A percentile compares a stretch with the other conserved stretches of the same genome.
phyloP scores from a whole-genome alignment of 176 grass and related monocot genomes.

The Bothriochloa decipiens region DNA sequence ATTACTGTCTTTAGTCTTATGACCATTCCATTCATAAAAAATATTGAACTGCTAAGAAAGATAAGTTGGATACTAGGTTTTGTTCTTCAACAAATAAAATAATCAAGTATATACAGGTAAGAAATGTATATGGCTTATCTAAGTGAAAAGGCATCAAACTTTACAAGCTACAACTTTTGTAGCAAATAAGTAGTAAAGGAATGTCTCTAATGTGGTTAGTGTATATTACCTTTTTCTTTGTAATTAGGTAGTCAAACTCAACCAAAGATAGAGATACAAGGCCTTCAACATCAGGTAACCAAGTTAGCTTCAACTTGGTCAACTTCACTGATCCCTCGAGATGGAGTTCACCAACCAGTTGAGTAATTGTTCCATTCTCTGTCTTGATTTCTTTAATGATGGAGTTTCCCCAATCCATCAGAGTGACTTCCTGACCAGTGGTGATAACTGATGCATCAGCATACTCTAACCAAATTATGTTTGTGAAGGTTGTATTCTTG shows the following conservation, averaged over 20 bases:
- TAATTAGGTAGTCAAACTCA: constrained; percentile 92
- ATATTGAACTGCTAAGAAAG: neutral
- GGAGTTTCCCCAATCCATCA: constrained; percentile 98
- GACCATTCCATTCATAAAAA: neutral
- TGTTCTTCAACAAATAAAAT: too few species aligned
- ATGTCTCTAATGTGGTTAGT: neutral
- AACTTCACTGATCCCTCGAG: constrained; percentile 87
- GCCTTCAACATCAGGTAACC: constrained; percentile 85
- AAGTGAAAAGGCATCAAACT: constrained; percentile 24
- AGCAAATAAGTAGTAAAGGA: neutral
- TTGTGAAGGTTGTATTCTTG: constrained; percentile 77
- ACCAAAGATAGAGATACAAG: constrained; percentile 70
- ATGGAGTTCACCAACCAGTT: constrained; percentile 82
- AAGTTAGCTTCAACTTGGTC: constrained; percentile 91
- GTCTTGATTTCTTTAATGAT: constrained; percentile 86
- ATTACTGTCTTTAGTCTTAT: constrained; percentile 6
- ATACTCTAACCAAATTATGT: constrained; percentile 80
- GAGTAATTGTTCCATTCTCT: constrained; percentile 63
- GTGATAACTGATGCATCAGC: constrained; percentile 66
- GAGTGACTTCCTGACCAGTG: constrained; percentile 77
- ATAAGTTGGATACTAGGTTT: neutral
- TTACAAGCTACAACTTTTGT: constrained; percentile 15
- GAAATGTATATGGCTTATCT: neutral
- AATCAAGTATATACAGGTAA: neutral
- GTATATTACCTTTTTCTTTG: constrained; percentile 85